Evolutionary conservation across 192 early-diverging fungal species (phyloP).

Genomic region (Gonapodya sp.): DNA sequence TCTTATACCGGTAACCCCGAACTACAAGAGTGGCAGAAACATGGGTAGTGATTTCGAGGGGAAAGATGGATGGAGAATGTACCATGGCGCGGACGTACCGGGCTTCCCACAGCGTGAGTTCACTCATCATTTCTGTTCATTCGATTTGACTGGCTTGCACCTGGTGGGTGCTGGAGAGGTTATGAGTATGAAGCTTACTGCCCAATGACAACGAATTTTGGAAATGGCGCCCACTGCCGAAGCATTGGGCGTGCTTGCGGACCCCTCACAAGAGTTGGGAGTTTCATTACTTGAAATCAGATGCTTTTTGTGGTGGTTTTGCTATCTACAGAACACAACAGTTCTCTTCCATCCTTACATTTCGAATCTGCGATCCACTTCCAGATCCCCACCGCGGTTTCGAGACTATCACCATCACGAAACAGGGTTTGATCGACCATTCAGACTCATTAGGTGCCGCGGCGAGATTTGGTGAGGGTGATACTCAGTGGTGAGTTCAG

Average conservation of each 20-base stretch:
- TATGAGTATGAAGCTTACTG: no score
- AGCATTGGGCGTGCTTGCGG: no score
- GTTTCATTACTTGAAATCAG: background rate
- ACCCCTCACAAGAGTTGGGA: background rate
- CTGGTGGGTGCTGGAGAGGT: no score
- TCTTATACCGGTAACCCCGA: background rate
- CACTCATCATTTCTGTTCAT: no score
- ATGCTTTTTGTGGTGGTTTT: background rate
- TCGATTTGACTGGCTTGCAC: no score
- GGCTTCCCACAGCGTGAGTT: constrained; percentile 22
- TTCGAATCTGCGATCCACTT: background rate
- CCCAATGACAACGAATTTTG: no score
- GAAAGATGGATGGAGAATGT: constrained; percentile 17
- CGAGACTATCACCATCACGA: constrained; percentile 57
- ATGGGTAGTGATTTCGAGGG: constrained; percentile 5
- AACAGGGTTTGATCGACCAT: constrained; percentile 45
- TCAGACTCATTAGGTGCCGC: constrained; percentile 48
- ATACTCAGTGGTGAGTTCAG: constrained; percentile 14
- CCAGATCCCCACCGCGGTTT: constrained; percentile 51
- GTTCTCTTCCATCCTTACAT: no score
- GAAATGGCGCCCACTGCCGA: no score
- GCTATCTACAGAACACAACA: background rate
- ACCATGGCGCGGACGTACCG: constrained; percentile 20
- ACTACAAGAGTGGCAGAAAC: background rate
- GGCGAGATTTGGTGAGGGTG: constrained; percentile 37